A percentile compares a stretch with the other conserved stretches of the same genome.
These are phyloP conservation scores for Paramecium sonneborni DNA, from an alignment of 73 alveolate species.

Conservation along the genomic window DNA sequence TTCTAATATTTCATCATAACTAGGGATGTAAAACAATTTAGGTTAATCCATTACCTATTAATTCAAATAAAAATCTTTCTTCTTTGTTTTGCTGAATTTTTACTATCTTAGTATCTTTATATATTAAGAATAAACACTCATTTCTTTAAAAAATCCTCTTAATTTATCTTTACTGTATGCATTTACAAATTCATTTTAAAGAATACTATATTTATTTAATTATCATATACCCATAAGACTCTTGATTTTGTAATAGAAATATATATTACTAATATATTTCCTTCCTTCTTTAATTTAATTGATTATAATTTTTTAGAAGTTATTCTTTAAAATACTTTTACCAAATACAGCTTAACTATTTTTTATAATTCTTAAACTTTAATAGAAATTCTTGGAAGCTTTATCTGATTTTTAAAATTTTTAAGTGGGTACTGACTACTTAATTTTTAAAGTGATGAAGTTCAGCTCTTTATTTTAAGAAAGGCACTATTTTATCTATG, in stretches of 20 bases:
- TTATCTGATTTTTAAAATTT: background rate
- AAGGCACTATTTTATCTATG: background rate
- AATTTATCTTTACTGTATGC: background rate
- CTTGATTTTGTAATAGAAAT: background rate
- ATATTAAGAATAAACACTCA: background rate
- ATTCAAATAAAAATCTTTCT: background rate
- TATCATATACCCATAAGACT: background rate
- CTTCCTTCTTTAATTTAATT: background rate
- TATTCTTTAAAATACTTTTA: background rate
- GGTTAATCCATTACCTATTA: background rate
- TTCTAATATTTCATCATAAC: background rate
- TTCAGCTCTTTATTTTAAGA: slow-evolving; percentile 22
- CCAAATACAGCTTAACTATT: background rate
- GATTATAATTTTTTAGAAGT: background rate
- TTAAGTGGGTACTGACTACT: background rate
- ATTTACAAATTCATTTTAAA: background rate
- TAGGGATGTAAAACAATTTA: background rate
- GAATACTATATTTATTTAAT: background rate
- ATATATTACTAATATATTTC: background rate
- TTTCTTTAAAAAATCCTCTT: background rate
- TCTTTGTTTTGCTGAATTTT: background rate
- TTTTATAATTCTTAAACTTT: background rate
- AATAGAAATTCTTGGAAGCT: background rate
- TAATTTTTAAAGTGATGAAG: background rate
- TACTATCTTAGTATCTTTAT: background rate